Evolutionary conservation across 139 green algal genomes (phyloP).

Genomic region (Chlamydomonas sphaeroides): DNA sequence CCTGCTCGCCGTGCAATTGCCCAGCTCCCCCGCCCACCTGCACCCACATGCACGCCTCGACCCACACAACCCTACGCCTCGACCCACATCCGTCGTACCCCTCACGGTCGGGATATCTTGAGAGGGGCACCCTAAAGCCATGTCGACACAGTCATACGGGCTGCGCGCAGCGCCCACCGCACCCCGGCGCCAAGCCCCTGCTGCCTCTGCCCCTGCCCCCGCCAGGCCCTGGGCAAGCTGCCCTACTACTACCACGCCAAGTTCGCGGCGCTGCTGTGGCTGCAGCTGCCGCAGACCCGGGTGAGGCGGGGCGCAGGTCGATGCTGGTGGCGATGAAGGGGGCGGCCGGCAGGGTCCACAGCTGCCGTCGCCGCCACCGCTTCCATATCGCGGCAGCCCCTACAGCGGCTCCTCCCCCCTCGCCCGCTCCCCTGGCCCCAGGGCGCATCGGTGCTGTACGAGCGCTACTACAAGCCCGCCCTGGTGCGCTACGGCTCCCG

Average conservation of each 20-base stretch:
- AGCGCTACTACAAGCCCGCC: constrained; percentile 30
- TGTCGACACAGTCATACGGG: no score
- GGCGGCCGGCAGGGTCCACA: no score
- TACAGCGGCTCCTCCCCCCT: not conserved
- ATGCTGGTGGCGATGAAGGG: not conserved
- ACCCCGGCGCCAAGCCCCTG: no score
- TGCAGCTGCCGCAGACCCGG: constrained; percentile 56
- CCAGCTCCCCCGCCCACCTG: no score
- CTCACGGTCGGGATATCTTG: no score
- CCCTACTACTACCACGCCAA: constrained; percentile 70
- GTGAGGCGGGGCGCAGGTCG: constrained; percentile 12
- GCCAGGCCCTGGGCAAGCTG: constrained; percentile 37
- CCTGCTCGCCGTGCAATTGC: no score
- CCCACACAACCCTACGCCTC: no score
- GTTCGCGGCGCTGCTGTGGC: constrained; percentile 68
- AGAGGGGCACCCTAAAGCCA: no score
- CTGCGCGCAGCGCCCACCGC: no score
- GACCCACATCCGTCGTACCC: no score
- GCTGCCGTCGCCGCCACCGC: no score
- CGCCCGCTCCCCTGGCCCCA: not conserved
- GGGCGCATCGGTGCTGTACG: constrained; percentile 47
- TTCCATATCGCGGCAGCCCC: not conserved
- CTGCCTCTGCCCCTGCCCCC: not conserved
- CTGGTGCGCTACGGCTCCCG: constrained; percentile 38
- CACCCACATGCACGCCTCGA: no score